A percentile compares a stretch with the other conserved stretches of the same genome.
phyloP scores from a whole-genome alignment of 2,329 filamentous ascomycete species.

The Pleomassaria siparia region DNA sequence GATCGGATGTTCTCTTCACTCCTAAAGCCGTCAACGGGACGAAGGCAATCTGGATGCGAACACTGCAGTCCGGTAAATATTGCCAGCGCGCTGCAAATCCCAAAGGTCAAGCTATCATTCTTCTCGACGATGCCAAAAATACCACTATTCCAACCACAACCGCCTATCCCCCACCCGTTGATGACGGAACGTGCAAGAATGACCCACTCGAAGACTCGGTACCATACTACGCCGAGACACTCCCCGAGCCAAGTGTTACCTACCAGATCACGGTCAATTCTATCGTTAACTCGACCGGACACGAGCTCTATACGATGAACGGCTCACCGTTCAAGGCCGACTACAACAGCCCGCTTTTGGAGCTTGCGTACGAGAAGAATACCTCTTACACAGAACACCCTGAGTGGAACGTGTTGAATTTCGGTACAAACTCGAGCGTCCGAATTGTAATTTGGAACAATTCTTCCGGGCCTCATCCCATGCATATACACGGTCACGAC shows the following conservation, averaged over 20 bases:
- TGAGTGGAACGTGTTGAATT: constrained; percentile 40
- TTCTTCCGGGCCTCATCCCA: constrained; percentile 23
- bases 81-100: constrained; percentile 9
- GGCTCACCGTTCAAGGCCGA: constrained; percentile 26
- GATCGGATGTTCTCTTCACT: constrained; percentile 39
- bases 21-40: constrained; percentile 16
- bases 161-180: constrained; percentile 5
- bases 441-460: constrained; percentile 37
- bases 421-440: constrained; percentile 35
- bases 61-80: constrained; percentile 12
- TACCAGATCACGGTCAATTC: constrained; percentile 9
- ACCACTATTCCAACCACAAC: constrained; percentile 6
- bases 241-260: constrained; percentile 6
- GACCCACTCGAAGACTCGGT: constrained; percentile 7
- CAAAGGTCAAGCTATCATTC: constrained; percentile 3
- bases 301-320: constrained; percentile 12
- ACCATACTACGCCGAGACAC: constrained; percentile 5
- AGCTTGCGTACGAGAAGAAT: constrained; percentile 26
- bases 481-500: constrained; percentile 51
- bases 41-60: constrained; percentile 8
- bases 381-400: neutral
- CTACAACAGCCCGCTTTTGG: constrained; percentile 44
- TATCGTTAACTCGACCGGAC: constrained; percentile 9
- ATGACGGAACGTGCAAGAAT: constrained; percentile 10
- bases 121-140: constrained; percentile 3